phyloP scores from a whole-genome alignment of 192 early-diverging fungal genomes.

The Entomortierella beljakovae region DNA sequence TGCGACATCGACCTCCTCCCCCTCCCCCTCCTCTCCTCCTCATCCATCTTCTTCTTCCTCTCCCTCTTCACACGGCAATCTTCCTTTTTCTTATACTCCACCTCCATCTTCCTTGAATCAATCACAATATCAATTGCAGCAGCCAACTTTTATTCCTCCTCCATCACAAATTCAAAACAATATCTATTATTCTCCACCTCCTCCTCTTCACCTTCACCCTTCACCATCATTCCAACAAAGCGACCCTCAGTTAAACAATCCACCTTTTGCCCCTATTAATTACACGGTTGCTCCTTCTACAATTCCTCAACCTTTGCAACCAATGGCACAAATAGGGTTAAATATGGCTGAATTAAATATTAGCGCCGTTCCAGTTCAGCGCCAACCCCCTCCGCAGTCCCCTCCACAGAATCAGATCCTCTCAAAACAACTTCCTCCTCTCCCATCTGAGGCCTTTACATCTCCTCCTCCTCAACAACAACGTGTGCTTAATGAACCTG shows the following conservation, averaged over 20 bases:
- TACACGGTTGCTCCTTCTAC: not conserved
- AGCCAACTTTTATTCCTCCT: not conserved
- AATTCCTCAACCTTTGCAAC: not conserved
- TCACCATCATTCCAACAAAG: not conserved
- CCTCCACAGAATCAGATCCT: not conserved
- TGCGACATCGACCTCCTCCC: not conserved
- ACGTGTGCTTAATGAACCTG: not conserved
- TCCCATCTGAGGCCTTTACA: not conserved
- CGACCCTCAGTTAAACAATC: not conserved
- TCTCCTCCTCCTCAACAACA: not conserved
- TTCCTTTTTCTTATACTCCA: not conserved
- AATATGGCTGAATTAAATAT: not conserved
- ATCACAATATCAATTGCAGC: constrained; percentile 1
- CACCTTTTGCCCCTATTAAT: not conserved
- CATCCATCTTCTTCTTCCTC: constrained; percentile 5
- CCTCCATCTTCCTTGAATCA: constrained; percentile 1
- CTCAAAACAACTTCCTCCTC: constrained; percentile 1
- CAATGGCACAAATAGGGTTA: not conserved
- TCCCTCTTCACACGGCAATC: not conserved
- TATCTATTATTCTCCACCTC: too few relatives aligned
- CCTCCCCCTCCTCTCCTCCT: too few relatives aligned
- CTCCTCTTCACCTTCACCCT: not conserved
- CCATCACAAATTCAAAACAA: not conserved
- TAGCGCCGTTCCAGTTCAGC: not conserved
- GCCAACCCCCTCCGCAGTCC: not conserved